Conservation (phyloP, 1,139 yeast genomes). For the Waltiozyma sp. region DNA sequence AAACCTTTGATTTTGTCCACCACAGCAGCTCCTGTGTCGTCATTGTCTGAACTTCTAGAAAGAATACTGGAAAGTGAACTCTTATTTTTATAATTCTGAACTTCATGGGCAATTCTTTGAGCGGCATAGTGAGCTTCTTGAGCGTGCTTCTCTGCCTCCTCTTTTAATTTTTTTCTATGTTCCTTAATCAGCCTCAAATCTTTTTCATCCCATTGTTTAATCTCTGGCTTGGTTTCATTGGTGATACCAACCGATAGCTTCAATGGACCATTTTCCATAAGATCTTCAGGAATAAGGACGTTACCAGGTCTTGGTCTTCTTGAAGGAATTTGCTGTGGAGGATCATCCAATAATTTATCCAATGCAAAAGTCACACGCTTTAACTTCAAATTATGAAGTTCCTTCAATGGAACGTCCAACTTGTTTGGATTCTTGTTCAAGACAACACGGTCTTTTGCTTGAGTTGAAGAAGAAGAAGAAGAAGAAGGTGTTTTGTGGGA, state of each 20-base stretch:
- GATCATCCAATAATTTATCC: slow-evolving; percentile 60
- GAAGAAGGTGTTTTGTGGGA: not conserved
- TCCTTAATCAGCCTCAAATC: slow-evolving; percentile 47
- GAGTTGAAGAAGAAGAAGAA: slow-evolving; percentile 2
- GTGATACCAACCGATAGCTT: slow-evolving; percentile 56
- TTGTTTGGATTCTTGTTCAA: slow-evolving; percentile 38
- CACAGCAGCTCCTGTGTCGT: slow-evolving; percentile 17
- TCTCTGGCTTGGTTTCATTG: slow-evolving; percentile 17
- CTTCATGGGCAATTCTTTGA: slow-evolving; percentile 55
- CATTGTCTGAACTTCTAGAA: not conserved
- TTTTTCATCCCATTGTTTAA: slow-evolving; percentile 31
- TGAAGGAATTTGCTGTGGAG: slow-evolving; percentile 93
- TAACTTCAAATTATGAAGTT: slow-evolving; percentile 28
- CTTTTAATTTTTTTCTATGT: slow-evolving; percentile 39
- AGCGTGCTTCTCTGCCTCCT: slow-evolving; percentile 62
- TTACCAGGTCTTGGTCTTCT: slow-evolving; percentile 74
- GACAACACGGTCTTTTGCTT: slow-evolving; percentile 22
- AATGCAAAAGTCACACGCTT: slow-evolving; percentile 69
- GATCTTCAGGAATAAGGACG: slow-evolving; percentile 61
- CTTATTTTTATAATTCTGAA: slow-evolving; percentile 28
- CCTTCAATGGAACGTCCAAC: slow-evolving; percentile 28
- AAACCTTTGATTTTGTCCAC: slow-evolving; percentile 19
- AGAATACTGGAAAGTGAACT: slow-evolving; percentile 3
- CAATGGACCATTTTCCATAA: slow-evolving; percentile 39
- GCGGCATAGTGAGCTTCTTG: slow-evolving; percentile 68